phyloP scores from a whole-genome alignment of 176 grass and related monocot genomes.

The Cocos nucifera region DNA sequence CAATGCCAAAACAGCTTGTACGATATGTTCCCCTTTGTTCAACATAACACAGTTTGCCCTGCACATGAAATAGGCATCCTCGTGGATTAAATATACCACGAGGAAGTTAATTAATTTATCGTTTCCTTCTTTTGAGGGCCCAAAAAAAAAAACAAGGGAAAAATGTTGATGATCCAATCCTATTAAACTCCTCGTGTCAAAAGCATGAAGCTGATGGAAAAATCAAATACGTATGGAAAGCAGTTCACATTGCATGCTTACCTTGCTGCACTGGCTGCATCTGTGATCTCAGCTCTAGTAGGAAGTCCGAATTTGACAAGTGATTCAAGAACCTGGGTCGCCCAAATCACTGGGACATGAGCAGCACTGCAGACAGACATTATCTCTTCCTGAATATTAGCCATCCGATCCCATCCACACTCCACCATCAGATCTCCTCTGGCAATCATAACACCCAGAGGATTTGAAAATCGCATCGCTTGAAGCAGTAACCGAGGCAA shows the following conservation, averaged over 20 bases:
- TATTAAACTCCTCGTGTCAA: no score
- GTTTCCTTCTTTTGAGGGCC: no score
- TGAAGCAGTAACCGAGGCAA: slow-evolving; percentile 16
- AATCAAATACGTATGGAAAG: not conserved
- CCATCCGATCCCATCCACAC: slow-evolving; percentile 19
- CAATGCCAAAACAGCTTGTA: not conserved
- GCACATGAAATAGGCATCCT: not conserved
- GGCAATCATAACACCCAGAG: slow-evolving; percentile 18
- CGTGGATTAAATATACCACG: no score
- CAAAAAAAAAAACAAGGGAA: no score
- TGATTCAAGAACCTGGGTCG: slow-evolving; percentile 18
- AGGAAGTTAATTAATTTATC: no score
- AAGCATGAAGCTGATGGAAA: no score
- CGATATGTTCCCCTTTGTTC: slow-evolving; percentile 11
- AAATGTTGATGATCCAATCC: no score
- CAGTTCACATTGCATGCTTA: not conserved
- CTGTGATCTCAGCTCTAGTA: slow-evolving; percentile 26
- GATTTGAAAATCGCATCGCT: slow-evolving; percentile 11
- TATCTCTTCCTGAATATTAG: slow-evolving; percentile 7
- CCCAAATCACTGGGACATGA: slow-evolving; percentile 18
- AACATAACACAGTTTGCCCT: slow-evolving; percentile 5
- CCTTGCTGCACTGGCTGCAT: slow-evolving; percentile 8
- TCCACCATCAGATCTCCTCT: slow-evolving; percentile 25
- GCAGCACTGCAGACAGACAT: slow-evolving; percentile 10
- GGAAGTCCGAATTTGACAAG: slow-evolving; percentile 13